Base-by-base conservation (phyloP, 805 yeast genomes). In the Groenewaldozyma tartarivorans region DNA sequence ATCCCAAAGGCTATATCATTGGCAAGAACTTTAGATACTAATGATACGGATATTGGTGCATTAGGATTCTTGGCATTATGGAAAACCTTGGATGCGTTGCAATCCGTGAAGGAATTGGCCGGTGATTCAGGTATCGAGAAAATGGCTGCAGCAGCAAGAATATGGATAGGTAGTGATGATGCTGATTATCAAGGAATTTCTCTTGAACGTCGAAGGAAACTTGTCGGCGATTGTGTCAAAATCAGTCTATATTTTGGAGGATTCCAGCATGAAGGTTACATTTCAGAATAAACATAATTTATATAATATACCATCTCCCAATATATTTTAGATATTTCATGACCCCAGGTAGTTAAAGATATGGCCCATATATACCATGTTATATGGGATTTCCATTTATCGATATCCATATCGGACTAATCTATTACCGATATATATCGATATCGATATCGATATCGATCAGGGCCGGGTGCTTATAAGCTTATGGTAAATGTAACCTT, bases 131-230 rank as follows among this genome's bases (percentile, higher is more conserved):
- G 44, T 15, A 26, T 56, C 35, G 61, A 57, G 44, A 34, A 39
- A 29, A 41, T 48, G 35, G 49, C 56, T 11, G 51, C 50, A 2
- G 36, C 43, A 7, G 52, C 52, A 7, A 54, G 64, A 16, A 44
- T 58, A 21, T 60, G 64, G 63, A 49, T 61, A 27, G 65, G 64
- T 24, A 51, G 60, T 20, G 60, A 56, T 19, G 48, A 48, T 21
- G 61, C 58, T 16, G 61, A 54, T 19, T 39, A 38, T 2, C 51
- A 44, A 20, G 60, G 59, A 5, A 32, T 60, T 20, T 26, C 50
- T 7, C 43, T 56, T 20, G 48, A 47, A 6, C 35, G 49, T 20
- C 51, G 64, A 22, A 42, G 62, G 24, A 46, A 45, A 36, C 38
- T 60, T n/a, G 61, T 56, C 5, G 55, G 55, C 36, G 51, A 55